Evolutionary conservation across 306 rosid genomes (phyloP).

Genomic region (Aeschynomene evenia): DNA sequence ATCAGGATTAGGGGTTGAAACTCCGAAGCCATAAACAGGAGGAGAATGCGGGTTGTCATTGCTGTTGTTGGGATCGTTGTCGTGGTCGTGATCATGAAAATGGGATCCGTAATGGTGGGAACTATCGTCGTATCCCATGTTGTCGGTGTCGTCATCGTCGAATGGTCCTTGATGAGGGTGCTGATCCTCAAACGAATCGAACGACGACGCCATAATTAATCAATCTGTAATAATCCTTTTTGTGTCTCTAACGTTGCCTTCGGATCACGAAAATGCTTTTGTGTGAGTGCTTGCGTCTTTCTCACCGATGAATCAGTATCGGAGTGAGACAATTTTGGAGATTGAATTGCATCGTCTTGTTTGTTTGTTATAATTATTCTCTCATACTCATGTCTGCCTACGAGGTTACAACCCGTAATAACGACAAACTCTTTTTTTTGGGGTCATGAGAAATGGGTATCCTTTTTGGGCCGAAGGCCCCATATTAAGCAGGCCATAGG

Average conservation of each 20-base stretch:
- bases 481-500: no score
- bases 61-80: neutral
- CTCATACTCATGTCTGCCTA: no score
- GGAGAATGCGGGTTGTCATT: slow-evolving; percentile 30
- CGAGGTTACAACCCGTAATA: no score
- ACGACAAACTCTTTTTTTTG: no score
- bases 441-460: no score
- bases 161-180: neutral
- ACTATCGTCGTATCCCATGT: slow-evolving; percentile 30
- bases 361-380: no score
- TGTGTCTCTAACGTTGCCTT: slow-evolving; percentile 21
- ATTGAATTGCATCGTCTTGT: neutral
- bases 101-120: slow-evolving; percentile 40
- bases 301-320: neutral
- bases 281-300: neutral
- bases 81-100: slow-evolving; percentile 14
- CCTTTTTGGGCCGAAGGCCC: no score
- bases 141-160: slow-evolving; percentile 45
- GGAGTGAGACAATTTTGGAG: neutral
- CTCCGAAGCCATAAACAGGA: slow-evolving; percentile 46
- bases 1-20: slow-evolving; percentile 45
- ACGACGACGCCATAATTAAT: slow-evolving; percentile 65
- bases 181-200: slow-evolving; percentile 45
- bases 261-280: slow-evolving; percentile 35
- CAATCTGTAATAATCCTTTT: no score